A percentile compares a stretch with the other conserved stretches of the same genome.
phyloP scores from a whole-genome alignment of 1,284 basidiomycete genomes.

The Microbotryum intermedium region DNA sequence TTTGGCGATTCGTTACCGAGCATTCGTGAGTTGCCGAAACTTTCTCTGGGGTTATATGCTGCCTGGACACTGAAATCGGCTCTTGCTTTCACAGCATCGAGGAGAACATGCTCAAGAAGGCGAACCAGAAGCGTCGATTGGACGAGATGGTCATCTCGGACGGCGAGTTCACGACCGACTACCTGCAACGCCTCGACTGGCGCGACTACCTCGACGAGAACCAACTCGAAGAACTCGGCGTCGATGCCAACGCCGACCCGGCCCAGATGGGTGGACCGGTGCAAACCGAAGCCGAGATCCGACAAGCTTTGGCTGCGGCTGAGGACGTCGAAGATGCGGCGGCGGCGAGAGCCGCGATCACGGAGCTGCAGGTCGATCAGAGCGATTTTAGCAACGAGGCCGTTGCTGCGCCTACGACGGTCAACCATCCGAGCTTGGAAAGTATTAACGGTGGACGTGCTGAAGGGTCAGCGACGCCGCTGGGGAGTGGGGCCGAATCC shows the following conservation, averaged over 20 bases:
- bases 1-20: conserved; percentile 87
- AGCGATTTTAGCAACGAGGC: conserved; percentile 33
- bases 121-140: conserved; percentile 86
- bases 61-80: background rate
- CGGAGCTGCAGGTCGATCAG: conserved; percentile 29
- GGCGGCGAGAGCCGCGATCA: conserved; percentile 37
- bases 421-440: background rate
- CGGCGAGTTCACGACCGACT: conserved; percentile 67
- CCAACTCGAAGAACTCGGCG: conserved; percentile 29
- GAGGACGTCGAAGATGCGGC: conserved; percentile 52
- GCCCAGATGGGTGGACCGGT: conserved; percentile 43
- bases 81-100: conserved; percentile 59
- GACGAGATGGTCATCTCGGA: conserved; percentile 89
- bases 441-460: too few relatives aligned
- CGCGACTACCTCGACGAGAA: conserved; percentile 60
- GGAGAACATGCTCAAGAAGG: conserved; percentile 91
- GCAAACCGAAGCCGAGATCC: conserved; percentile 45
- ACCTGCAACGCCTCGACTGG: conserved; percentile 61
- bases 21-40: conserved; percentile 39
- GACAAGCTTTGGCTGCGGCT: conserved; percentile 65
- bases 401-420: conserved; percentile 29
- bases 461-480: background rate
- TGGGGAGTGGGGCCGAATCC: conserved; percentile 6
- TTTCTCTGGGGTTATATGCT: background rate
- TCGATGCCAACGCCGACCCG: conserved; percentile 29